Percentiles rank a stretch among this genome's conserved stretches.
Conservation (phyloP, 345 rosid species). For the Pseudoturritis turrita region DNA sequence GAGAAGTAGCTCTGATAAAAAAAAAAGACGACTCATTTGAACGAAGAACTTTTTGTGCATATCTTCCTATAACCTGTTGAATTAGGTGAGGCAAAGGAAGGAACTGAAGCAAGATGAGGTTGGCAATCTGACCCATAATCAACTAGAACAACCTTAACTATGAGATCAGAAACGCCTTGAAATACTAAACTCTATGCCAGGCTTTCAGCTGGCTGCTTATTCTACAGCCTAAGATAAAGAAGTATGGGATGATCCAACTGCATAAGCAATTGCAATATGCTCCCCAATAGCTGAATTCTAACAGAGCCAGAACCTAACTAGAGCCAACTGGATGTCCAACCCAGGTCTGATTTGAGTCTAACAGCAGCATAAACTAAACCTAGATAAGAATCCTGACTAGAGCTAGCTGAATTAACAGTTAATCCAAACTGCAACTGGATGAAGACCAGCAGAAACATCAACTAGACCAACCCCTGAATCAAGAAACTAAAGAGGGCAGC, state of each 20-base stretch:
- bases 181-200: neutral
- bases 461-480: neutral
- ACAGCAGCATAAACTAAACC: neutral
- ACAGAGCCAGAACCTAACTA: neutral
- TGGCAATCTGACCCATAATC: neutral
- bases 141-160: neutral
- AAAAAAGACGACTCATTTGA: too few relatives aligned
- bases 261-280: neutral
- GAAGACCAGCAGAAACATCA: neutral
- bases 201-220: neutral
- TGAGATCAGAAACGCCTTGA: neutral
- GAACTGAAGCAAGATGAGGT: neutral
- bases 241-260: neutral
- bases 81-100: neutral
- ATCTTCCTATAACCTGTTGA: neutral
- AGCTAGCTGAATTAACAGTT: neutral
- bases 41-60: neutral
- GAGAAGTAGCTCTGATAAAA: neutral
- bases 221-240: neutral
- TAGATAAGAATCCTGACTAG: neutral
- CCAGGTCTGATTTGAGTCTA: neutral
- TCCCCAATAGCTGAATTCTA: neutral
- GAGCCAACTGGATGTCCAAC: neutral
- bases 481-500: neutral
- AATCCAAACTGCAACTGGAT: neutral